A percentile compares a stretch with the other conserved stretches of the same genome.
These are phyloP conservation scores for Talaromyces thailandensis DNA, from an alignment of 495 filamentous ascomycete species.

Conservation along the genomic window DNA sequence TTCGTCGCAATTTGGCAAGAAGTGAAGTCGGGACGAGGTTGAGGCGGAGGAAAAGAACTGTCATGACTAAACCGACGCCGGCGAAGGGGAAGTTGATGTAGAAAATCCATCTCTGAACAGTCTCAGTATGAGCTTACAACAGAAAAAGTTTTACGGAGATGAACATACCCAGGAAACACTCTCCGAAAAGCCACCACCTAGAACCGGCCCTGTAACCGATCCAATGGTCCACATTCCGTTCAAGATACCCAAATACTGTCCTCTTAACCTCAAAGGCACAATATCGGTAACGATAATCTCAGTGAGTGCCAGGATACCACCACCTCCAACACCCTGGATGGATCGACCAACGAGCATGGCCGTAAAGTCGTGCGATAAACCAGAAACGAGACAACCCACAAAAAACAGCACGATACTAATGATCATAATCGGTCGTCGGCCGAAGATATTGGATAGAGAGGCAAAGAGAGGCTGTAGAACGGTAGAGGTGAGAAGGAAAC, in stretches of 20 bases:
- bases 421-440: constrained; percentile 35
- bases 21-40: constrained; percentile 29
- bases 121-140: background rate
- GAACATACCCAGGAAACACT: constrained; percentile 48
- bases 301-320: constrained; percentile 56
- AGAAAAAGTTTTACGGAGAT: constrained; percentile 9
- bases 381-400: constrained; percentile 50
- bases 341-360: constrained; percentile 56
- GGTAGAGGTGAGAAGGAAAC: constrained; percentile 43
- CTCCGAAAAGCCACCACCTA: constrained; percentile 61
- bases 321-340: constrained; percentile 63
- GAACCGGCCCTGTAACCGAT: constrained; percentile 55
- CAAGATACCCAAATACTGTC: constrained; percentile 42
- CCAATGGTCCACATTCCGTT: constrained; percentile 57
- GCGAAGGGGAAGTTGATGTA: constrained; percentile 51
- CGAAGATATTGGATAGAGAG: constrained; percentile 33
- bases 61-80: constrained; percentile 33
- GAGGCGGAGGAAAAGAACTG: constrained; percentile 41
- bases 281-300: constrained; percentile 66
- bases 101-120: constrained; percentile 37
- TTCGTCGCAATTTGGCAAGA: constrained; percentile 31
- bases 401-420: constrained; percentile 43
- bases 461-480: constrained; percentile 31
- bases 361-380: constrained; percentile 52
- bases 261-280: constrained; percentile 34